phyloP scores from a whole-genome alignment of 2,329 filamentous ascomycete species.

The Dendrostoma leiphaemia region DNA sequence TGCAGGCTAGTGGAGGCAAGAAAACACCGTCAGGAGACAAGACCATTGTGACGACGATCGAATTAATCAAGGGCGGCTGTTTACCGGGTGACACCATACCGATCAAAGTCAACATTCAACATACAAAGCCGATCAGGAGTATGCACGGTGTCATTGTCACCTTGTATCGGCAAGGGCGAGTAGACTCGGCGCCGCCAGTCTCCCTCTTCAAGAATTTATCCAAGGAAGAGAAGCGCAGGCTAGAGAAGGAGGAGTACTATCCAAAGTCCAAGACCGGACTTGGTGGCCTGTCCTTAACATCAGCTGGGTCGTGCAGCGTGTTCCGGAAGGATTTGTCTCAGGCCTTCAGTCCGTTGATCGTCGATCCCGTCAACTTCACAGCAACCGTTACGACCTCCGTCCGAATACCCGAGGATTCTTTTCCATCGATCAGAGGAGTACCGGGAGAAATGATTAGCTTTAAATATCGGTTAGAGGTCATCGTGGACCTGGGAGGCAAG shows the following conservation, averaged over 20 bases:
- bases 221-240: conserved; percentile 63
- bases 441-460: conserved; percentile 95
- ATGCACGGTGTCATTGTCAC: conserved; percentile 91
- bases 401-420: conserved; percentile 83
- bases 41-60: conserved; percentile 83
- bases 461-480: conserved; percentile 88
- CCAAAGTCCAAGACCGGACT: conserved; percentile 84
- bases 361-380: conserved; percentile 76
- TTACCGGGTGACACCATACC: conserved; percentile 81
- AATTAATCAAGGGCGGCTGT: conserved; percentile 78
- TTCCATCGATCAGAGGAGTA: conserved; percentile 86
- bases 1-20: conserved; percentile 35
- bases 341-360: conserved; percentile 81
- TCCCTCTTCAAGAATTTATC: conserved; percentile 51
- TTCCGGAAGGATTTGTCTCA: conserved; percentile 95
- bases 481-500: conserved; percentile 88
- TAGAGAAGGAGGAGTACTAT: conserved; percentile 80
- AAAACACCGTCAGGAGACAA: conserved; percentile 58
- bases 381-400: conserved; percentile 80
- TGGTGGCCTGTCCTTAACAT: conserved; percentile 81
- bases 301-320: conserved; percentile 82
- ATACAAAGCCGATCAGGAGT: conserved; percentile 87
- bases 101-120: conserved; percentile 77
- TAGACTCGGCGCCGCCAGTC: conserved; percentile 69
- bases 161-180: conserved; percentile 84